phyloP scores from a whole-genome alignment of 2,329 filamentous ascomycete species.

The Lasiodiplodia citricola region DNA sequence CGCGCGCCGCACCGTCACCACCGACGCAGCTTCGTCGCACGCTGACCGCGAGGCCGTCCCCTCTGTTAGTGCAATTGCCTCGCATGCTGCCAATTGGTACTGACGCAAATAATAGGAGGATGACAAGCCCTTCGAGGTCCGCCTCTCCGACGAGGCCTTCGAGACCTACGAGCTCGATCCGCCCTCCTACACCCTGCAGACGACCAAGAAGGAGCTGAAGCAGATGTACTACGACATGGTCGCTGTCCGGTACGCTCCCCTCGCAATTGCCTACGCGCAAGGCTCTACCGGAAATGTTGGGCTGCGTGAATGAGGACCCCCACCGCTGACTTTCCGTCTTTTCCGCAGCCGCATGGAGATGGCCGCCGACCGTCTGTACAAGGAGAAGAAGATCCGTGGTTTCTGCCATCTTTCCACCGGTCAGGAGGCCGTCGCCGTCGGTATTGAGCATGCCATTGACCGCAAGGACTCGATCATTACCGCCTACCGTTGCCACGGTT shows the following conservation, averaged over 20 bases:
- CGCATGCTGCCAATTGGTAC: neutral
- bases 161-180: conserved; percentile 99
- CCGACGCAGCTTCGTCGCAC: conserved; percentile 90
- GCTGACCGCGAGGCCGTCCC: conserved; percentile 78
- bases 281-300: neutral
- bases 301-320: conserved; percentile 25
- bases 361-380: conserved; percentile 98
- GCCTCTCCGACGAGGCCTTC: conserved; percentile 97
- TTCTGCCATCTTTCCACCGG: conserved; percentile 99
- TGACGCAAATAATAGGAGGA: conserved; percentile 68
- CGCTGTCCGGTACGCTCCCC: conserved; percentile 73
- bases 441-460: conserved; percentile 94
- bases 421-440: conserved; percentile 95
- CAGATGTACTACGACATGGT: conserved; percentile 99
- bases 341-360: conserved; percentile 92
- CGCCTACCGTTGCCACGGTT: conserved; percentile 98
- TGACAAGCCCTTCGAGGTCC: conserved; percentile 89
- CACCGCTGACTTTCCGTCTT: conserved; percentile 20
- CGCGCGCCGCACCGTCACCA: conserved; percentile 77
- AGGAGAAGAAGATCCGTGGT: conserved; percentile 99
- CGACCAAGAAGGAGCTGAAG: conserved; percentile 98
- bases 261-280: conserved; percentile 10
- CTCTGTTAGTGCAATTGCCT: conserved; percentile 44
- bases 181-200: conserved; percentile 87
- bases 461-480: conserved; percentile 95